Evolutionary conservation across 2,329 filamentous ascomycete genomes (phyloP), one percentile per base, ranked within the genome.

Genomic region (Cladosporium halotolerans): DNA sequence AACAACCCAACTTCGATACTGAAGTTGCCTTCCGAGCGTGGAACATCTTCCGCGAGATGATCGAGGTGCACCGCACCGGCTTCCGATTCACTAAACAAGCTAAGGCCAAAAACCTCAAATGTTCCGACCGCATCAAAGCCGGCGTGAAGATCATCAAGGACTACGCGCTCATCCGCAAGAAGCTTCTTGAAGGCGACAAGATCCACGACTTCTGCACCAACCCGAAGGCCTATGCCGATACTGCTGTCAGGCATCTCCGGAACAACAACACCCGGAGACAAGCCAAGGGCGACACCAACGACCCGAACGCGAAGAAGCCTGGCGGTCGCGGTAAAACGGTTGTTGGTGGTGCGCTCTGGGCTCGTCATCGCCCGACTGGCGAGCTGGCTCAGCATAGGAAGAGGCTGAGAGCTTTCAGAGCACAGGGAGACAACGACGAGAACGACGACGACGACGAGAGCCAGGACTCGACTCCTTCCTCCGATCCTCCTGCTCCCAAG

Each of bases 181-280:
- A 51, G 48, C 6, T 51, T 11, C 31, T 51, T 11, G 9, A 39
- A 4, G 32, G 31, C 1, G 32, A 38, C 32, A 43, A 51, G 2
- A 36, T 51, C 11, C 2, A 11, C n/a, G 19, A 36, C 2, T 51
- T 51, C 32, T 23, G 16, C 32, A 28, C 11, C 13, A 44, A 41
- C 13, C 40, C 48, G 10, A 9, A 44, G n/a, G 18, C 28, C 6
- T 51, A 44, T 23, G 48, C 32, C 3, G 11, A 44, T 14, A 28
- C n/a, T 4, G 38, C 39, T 8, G 4, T 42, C 31, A 13, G 13
- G n/a, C 19, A 18, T 9, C 18, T 7, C 4, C 2, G 16, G 14
- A 51, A 51, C 40, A 51, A 51, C 48, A 50, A 31, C 31, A 42
- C 23, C 23, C 23, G 13, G 18, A 36, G 45, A n/a, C 4, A 36